Evolutionary conservation across 148 eudicot genomes (phyloP), one percentile per base, ranked within the genome.

Genomic region (Cornus florida): DNA sequence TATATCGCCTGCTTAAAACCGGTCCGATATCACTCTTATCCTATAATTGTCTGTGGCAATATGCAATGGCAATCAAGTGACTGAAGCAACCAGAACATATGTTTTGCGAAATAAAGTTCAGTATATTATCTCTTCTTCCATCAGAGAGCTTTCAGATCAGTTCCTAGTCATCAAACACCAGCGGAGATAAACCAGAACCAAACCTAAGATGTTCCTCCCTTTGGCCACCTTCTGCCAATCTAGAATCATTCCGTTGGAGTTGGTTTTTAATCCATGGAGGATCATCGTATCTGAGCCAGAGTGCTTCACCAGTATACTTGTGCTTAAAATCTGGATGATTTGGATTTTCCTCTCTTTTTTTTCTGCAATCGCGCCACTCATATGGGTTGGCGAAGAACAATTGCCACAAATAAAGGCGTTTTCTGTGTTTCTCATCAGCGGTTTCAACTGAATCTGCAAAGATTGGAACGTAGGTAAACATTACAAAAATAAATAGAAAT

Each of bases 221-320:
- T 16, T 16, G 19, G 64, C 59, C 53, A 46, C 7, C 76, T 62
- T 65, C 81, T 16, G 77, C 74, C 72, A 72, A 67, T 73, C 80
- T 83, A 28, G 90, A 82, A 72, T 90, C 94, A 3, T 83, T 82
- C 80, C 81, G 71, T 62, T 87, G 82, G 20, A 94, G 84, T 82
- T 94, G 96, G 57, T 76, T 82, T 64, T 66, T 83, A 77, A 94
- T 74, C 98, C 92, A 92, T 16, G 91, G 86, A 72, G 96, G 96
- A 88, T 90, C 96, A 4, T 53, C 1, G 39, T 2, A 28, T 20
- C 1, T 68, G 70, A 94, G 79, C 97, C 98, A 94, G 9, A 94
- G 89, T 7, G 85, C 92, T 84, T 92, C 98, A 48, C 90, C 88
- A 12, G 90, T 87, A 74, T 82, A 82, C 79, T 88, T 92, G 76